Evolutionary conservation across 1,284 basidiomycete species (phyloP), one percentile per base, ranked within the genome.

Genomic region (Heterobasidion parviporum): DNA sequence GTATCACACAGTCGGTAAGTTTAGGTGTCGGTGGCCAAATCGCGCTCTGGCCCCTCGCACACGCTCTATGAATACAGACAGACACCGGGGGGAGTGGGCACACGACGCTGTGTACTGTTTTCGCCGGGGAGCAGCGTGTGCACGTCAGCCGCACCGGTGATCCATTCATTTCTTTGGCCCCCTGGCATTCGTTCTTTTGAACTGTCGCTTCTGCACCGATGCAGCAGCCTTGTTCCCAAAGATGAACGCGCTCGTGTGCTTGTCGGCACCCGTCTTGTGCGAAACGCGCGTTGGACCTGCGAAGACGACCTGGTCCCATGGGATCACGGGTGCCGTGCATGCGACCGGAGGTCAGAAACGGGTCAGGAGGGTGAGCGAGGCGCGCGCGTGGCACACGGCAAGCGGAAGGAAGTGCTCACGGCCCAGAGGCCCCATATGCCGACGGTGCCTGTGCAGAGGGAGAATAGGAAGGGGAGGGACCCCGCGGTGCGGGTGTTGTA

Each of bases 181-280:
- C 48, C 51, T 51, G 50, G 43, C 57, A 69, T 57, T 73, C 65
- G 63, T 70, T 79, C 68, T 73, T 80, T 84, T 81, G 84, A 57
- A 71, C 66, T 68, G 5, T 26, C 82, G 87, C 72, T 88, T 91
- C 70, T 82, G 80, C 38, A 73, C 71, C 4, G 86, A 88, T 8
- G 89, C 87, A 32, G 87, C 81, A 46, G 74, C 73, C 63, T 79
- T 87, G 71, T 89, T 92, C 1, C 85, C 81, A 65, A 92, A 92
- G 16, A 90, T 71, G 67, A 91, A 89, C 2, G 81, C 65, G 15
- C 87, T 89, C 4, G 88, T 92, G 57, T 81, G 82, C 64, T 90
- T 90, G 71, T 91, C 87, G 32, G 87, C 84, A 7, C 87, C 88
- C 2, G 87, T 91, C 64, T 81, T 87, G 65, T 78, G 80, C 18